phyloP scores from a whole-genome alignment of 2,329 filamentous ascomycete species.

The Pseudogymnoascus pannorum region DNA sequence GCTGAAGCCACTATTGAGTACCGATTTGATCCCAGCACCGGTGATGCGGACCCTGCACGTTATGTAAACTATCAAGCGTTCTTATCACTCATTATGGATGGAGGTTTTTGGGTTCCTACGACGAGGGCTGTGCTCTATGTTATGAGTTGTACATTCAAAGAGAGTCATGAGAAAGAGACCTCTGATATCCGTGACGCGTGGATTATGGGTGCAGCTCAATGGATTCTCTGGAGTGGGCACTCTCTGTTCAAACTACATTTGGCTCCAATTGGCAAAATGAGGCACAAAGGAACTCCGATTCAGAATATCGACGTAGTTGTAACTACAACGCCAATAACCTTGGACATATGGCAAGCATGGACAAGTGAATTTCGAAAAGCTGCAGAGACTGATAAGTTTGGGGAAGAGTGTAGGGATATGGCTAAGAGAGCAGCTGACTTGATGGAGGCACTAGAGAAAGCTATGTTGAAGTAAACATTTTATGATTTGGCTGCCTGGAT shows the following conservation, averaged over 20 bases:
- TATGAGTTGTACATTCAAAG: background rate
- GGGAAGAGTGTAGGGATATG: background rate
- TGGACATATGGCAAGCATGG: background rate
- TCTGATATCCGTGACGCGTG: background rate
- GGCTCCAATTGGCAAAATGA: background rate
- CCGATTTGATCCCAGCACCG: background rate
- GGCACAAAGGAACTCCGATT: background rate
- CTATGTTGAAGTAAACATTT: background rate
- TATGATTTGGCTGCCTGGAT: background rate
- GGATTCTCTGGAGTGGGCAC: background rate
- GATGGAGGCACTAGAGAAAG: background rate
- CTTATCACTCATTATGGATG: background rate
- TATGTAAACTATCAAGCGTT: background rate
- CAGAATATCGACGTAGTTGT: background rate
- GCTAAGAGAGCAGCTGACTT: slow-evolving; percentile 9
- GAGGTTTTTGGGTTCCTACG: background rate
- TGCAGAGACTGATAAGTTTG: background rate
- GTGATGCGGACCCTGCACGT: background rate
- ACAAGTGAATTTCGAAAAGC: background rate
- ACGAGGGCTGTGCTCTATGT: background rate
- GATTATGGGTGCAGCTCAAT: background rate
- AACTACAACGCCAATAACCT: background rate
- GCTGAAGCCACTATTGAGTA: background rate
- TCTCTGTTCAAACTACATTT: background rate
- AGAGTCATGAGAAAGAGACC: background rate